These are phyloP conservation scores for Nymphaea thermarum DNA, from an alignment of 164 flowering plant genomes.

Conservation along the genomic window DNA sequence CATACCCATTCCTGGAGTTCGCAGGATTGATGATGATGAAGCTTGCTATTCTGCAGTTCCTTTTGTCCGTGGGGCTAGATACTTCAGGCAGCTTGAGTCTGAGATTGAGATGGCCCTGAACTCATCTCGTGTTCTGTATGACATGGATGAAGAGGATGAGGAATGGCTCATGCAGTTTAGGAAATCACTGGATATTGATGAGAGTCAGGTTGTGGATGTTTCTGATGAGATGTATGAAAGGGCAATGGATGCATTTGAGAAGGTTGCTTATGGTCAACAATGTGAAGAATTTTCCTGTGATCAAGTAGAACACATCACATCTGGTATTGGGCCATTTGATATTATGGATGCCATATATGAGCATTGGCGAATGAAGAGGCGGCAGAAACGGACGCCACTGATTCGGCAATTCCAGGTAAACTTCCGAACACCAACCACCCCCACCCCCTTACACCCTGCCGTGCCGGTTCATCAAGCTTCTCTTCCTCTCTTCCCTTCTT, in stretches of 20 bases:
- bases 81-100: conserved; percentile 57
- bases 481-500: background rate
- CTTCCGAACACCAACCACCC: background rate
- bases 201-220: conserved; percentile 16
- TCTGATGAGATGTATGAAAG: conserved; percentile 80
- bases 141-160: conserved; percentile 98
- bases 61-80: conserved; percentile 50
- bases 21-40: conserved; percentile 54
- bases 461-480: background rate
- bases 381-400: conserved; percentile 67
- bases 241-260: conserved; percentile 79
- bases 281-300: conserved; percentile 48
- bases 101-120: conserved; percentile 89
- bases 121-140: conserved; percentile 71
- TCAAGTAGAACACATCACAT: conserved; percentile 52
- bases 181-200: conserved; percentile 15
- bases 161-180: conserved; percentile 35
- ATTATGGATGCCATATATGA: conserved; percentile 40
- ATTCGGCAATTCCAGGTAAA: conserved; percentile 90
- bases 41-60: conserved; percentile 35
- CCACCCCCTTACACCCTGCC: too few relatives aligned
- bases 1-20: conserved; percentile 97
- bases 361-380: conserved; percentile 77
- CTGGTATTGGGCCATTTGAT: conserved; percentile 40
- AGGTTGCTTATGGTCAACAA: conserved; percentile 53